Evolutionary conservation across 768 basidiomycete species (phyloP).

Genomic region (Termitomyces sp.): DNA sequence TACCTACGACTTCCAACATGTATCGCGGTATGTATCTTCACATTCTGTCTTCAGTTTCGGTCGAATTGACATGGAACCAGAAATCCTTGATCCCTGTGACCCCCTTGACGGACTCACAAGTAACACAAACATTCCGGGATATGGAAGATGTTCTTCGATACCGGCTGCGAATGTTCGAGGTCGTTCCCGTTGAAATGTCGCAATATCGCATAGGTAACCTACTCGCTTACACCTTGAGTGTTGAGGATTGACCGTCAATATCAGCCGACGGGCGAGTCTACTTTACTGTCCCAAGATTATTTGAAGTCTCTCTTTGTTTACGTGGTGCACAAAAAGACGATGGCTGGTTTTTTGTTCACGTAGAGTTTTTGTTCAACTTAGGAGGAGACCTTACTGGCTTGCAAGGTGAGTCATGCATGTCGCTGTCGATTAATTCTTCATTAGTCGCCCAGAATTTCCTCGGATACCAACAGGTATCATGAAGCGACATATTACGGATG

Average conservation of each 20-base stretch:
- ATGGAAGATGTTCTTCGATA: slow-evolving; percentile 78
- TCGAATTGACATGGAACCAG: slow-evolving; percentile 30
- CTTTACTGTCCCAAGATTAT: slow-evolving; percentile 69
- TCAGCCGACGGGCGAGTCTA: slow-evolving; percentile 72
- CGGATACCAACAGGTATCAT: slow-evolving; percentile 55
- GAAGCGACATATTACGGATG: slow-evolving; percentile 64
- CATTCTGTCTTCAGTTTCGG: background rate
- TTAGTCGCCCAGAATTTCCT: slow-evolving; percentile 55
- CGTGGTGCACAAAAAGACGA: slow-evolving; percentile 63
- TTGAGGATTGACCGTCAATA: background rate
- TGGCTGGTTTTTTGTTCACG: slow-evolving; percentile 82
- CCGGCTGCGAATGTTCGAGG: slow-evolving; percentile 72
- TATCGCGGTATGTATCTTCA: slow-evolving; percentile 55
- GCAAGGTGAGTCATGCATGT: slow-evolving; percentile 44
- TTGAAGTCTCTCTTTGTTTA: slow-evolving; percentile 69
- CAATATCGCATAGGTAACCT: slow-evolving; percentile 54
- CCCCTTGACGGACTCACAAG: slow-evolving; percentile 61
- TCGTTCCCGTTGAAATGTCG: slow-evolving; percentile 79
- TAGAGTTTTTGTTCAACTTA: slow-evolving; percentile 68
- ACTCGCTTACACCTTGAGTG: background rate
- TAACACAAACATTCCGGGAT: slow-evolving; percentile 58
- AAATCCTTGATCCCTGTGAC: slow-evolving; percentile 63
- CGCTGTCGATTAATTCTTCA: background rate
- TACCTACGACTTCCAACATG: slow-evolving; percentile 77
- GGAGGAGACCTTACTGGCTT: slow-evolving; percentile 69